Conservation (phyloP, 768 basidiomycete genomes). For the Auricularia sp. region DNA sequence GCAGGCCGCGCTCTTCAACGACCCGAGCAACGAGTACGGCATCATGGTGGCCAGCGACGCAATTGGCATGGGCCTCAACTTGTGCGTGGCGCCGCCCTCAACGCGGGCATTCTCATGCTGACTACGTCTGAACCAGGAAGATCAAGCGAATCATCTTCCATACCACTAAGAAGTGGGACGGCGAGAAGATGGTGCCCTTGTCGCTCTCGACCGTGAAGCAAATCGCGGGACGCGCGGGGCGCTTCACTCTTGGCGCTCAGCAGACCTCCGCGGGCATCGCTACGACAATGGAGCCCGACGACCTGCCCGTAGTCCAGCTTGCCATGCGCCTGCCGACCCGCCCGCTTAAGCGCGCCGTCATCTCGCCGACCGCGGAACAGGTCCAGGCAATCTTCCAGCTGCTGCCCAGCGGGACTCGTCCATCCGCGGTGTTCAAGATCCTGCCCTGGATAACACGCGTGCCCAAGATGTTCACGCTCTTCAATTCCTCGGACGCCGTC, state of each 20-base stretch:
- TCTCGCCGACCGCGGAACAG: slow-evolving; percentile 24
- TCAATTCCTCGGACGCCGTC: neutral
- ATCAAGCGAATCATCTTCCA: slow-evolving; percentile 83
- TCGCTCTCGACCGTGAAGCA: slow-evolving; percentile 80
- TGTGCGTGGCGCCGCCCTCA: slow-evolving; percentile 44
- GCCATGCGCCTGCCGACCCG: slow-evolving; percentile 45
- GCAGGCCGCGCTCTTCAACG: slow-evolving; percentile 89
- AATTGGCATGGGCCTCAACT: slow-evolving; percentile 93
- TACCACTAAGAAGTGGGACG: slow-evolving; percentile 56
- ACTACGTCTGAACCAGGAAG: slow-evolving; percentile 43
- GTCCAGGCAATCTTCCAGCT: slow-evolving; percentile 20
- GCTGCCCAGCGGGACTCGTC: slow-evolving; percentile 22
- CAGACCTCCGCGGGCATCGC: slow-evolving; percentile 50
- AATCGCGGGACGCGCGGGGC: slow-evolving; percentile 89
- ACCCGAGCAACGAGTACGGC: slow-evolving; percentile 71
- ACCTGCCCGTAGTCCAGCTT: slow-evolving; percentile 49
- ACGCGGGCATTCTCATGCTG: too few relatives aligned
- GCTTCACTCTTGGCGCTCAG: slow-evolving; percentile 58
- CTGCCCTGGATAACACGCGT: slow-evolving; percentile 33
- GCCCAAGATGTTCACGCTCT: neutral
- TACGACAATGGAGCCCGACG: slow-evolving; percentile 56
- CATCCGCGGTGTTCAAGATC: slow-evolving; percentile 34
- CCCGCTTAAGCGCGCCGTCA: slow-evolving; percentile 42
- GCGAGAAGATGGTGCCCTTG: slow-evolving; percentile 34
- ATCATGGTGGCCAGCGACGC: slow-evolving; percentile 92